Evolutionary conservation across 179 eudicot genomes (phyloP).

Genomic region (Heliamphora pulchella): DNA sequence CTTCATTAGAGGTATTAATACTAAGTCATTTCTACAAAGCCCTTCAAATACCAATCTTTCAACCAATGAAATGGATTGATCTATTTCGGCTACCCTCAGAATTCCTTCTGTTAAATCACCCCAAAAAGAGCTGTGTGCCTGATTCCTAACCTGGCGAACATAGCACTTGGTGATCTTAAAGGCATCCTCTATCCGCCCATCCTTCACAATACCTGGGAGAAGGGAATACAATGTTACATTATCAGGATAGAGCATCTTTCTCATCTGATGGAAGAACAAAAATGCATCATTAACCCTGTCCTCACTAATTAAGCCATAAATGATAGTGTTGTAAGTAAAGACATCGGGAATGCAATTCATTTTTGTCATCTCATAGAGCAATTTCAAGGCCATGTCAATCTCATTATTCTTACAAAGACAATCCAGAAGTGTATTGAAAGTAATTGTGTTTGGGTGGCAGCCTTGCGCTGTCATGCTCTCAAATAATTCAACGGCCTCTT

Average conservation of each 20-base stretch:
- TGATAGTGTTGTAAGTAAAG: conserved; percentile 72
- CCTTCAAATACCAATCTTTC: conserved; percentile 46
- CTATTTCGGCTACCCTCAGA: conserved; percentile 48
- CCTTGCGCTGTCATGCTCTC: conserved; percentile 47
- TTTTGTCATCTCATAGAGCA: conserved; percentile 57
- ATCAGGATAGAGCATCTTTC: conserved; percentile 57
- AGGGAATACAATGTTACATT: conserved; percentile 65
- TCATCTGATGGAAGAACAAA: conserved; percentile 82
- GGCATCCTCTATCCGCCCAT: conserved; percentile 59
- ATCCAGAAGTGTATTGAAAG: conserved; percentile 76
- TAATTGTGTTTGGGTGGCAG: conserved; percentile 66
- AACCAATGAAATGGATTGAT: conserved; percentile 44
- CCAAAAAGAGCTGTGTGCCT: conserved; percentile 45
- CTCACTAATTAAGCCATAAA: conserved; percentile 56
- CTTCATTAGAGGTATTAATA: conserved; percentile 59
- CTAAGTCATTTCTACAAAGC: conserved; percentile 50
- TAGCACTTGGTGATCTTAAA: conserved; percentile 42
- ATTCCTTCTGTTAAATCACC: conserved; percentile 54
- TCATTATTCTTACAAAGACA: conserved; percentile 81
- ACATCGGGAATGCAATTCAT: conserved; percentile 67
- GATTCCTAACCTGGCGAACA: conserved; percentile 20
- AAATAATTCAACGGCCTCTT: conserved; percentile 59
- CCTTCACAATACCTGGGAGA: conserved; percentile 65
- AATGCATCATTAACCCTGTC: conserved; percentile 64
- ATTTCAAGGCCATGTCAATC: conserved; percentile 56